Percentiles rank a stretch among this genome's conserved stretches.
These are phyloP conservation scores for Coemansia sp. DNA, from an alignment of 192 early-diverging fungal genomes.

Conservation along the genomic window DNA sequence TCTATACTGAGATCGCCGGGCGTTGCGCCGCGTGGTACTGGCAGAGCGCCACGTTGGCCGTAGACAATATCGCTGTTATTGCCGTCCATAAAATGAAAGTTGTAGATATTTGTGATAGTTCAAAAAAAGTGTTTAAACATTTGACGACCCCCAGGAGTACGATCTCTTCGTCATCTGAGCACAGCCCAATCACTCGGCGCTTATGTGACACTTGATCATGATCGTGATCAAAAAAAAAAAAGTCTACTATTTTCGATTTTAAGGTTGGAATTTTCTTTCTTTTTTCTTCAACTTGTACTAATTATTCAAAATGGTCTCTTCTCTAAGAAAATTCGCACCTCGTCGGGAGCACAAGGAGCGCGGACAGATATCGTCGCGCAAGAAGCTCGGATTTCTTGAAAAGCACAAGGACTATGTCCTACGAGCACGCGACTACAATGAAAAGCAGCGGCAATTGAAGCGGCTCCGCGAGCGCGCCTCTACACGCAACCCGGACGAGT, in stretches of 20 bases:
- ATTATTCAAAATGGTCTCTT: constrained; percentile 57
- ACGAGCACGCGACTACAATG: constrained; percentile 88
- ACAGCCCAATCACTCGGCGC: not conserved
- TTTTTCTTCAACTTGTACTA: not conserved
- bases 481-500: constrained; percentile 94
- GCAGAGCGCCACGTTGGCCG: constrained; percentile 39
- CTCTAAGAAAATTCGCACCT: constrained; percentile 81
- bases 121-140: not conserved
- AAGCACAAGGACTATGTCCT: constrained; percentile 99
- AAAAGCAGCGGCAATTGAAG: constrained; percentile 85
- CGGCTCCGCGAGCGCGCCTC: constrained; percentile 85
- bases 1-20: constrained; percentile 31
- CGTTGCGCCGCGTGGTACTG: constrained; percentile 19
- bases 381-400: constrained; percentile 82
- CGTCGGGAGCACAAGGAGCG: constrained; percentile 91
- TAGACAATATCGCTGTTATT: constrained; percentile 5
- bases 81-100: not conserved
- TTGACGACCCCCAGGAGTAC: not conserved
- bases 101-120: not conserved
- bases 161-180: not conserved
- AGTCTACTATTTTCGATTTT: not conserved
- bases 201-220: not conserved
- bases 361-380: constrained; percentile 65
- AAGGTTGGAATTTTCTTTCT: not conserved
- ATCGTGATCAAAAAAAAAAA: not conserved